These are phyloP conservation scores for Artemisia argyi DNA, from an alignment of 129 eudicot species.

Conservation along the genomic window DNA sequence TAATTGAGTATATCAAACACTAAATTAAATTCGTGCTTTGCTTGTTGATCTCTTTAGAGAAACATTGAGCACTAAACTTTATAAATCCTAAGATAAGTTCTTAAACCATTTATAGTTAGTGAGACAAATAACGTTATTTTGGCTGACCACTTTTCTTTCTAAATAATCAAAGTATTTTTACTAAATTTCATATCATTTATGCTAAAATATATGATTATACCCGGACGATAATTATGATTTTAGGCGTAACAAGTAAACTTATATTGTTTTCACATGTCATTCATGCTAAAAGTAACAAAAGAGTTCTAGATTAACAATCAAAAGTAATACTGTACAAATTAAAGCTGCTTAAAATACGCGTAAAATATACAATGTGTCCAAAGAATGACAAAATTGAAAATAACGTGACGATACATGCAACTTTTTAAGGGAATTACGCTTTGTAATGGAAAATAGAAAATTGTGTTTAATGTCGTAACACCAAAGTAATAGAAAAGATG, in stretches of 20 bases:
- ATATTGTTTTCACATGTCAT: neutral
- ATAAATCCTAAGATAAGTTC: no score
- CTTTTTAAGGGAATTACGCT: neutral
- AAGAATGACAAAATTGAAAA: neutral
- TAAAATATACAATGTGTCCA: neutral
- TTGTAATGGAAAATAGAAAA: neutral
- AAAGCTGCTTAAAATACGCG: conserved; percentile 7
- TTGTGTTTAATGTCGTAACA: conserved; percentile 31
- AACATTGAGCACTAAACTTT: no score
- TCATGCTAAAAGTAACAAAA: neutral
- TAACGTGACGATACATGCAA: neutral
- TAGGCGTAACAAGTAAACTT: neutral
- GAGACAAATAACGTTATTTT: no score
- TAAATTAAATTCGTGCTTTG: no score
- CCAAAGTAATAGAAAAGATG: conserved; percentile 36
- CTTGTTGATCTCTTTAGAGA: no score
- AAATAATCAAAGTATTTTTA: no score
- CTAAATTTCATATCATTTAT: no score
- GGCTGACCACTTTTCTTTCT: no score
- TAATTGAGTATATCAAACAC: no score
- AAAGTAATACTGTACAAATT: neutral
- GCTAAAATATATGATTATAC: no score
- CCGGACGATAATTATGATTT: no score
- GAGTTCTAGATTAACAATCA: neutral
- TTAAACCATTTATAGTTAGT: no score